These are phyloP conservation scores for Saccharomycopsis sp. DNA, from an alignment of 805 yeast genomes.

Conservation along the genomic window DNA sequence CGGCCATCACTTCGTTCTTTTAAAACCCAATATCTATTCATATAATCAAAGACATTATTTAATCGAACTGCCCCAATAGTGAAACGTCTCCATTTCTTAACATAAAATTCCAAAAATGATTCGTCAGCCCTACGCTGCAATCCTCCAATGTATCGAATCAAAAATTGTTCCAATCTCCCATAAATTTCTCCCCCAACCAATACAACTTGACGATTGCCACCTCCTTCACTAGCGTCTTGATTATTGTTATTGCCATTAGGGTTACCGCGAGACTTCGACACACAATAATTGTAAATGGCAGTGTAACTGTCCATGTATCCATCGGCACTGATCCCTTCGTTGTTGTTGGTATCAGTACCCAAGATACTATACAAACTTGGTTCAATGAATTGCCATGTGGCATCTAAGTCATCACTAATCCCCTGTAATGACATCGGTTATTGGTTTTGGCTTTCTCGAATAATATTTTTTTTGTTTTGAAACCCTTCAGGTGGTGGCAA, in stretches of 20 bases:
- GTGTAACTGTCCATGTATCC: constrained; percentile 90
- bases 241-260: not conserved
- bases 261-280: constrained; percentile 36
- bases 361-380: constrained; percentile 67
- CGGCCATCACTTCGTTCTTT: constrained; percentile 93
- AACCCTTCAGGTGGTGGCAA: too few relatives aligned
- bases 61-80: constrained; percentile 87
- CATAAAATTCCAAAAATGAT: constrained; percentile 73
- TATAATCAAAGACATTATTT: constrained; percentile 89
- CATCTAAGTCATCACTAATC: constrained; percentile 53
- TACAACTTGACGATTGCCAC: constrained; percentile 28
- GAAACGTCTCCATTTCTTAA: constrained; percentile 80
- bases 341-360: constrained; percentile 54
- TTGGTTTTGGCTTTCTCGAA: too few relatives aligned
- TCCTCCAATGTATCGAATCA: constrained; percentile 49
- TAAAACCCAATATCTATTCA: constrained; percentile 96
- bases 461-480: too few relatives aligned
- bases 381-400: constrained; percentile 73
- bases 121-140: constrained; percentile 46
- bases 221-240: not conserved
- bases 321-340: constrained; percentile 54
- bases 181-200: constrained; percentile 90
- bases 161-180: constrained; percentile 57
- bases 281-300: constrained; percentile 89
- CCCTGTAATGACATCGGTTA: too few relatives aligned